phyloP scores from a whole-genome alignment of 257 asterid species.

The Solanum appendiculatum region DNA sequence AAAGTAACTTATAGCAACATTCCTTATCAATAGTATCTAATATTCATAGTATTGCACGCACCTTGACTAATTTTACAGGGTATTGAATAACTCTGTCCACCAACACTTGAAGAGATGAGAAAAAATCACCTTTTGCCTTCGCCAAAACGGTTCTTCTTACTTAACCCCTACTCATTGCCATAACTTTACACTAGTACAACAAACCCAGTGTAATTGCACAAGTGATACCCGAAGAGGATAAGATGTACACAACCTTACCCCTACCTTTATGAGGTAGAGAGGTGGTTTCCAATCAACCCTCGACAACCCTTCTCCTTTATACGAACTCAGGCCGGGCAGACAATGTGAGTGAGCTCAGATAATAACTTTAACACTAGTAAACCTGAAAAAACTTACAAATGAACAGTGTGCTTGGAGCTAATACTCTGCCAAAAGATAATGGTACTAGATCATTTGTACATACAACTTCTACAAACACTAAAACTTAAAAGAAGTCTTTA shows the following conservation, averaged over 20 bases:
- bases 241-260: neutral
- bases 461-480: neutral
- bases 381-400: neutral
- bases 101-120: neutral
- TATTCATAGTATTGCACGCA: neutral
- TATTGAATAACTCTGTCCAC: neutral
- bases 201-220: neutral
- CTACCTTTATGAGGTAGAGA: neutral
- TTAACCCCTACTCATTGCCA: neutral
- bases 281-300: neutral
- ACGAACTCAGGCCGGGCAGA: accelerated
- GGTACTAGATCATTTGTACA: neutral
- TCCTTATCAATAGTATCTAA: neutral
- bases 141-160: neutral
- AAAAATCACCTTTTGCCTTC: neutral
- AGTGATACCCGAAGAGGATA: neutral
- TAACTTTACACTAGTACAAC: neutral
- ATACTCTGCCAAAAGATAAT: neutral
- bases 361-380: neutral
- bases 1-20: neutral
- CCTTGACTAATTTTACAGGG: neutral
- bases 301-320: neutral
- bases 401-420: neutral
- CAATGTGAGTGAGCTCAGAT: neutral
- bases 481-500: neutral